Base-by-base conservation (phyloP, 202 grass and related monocot species). In the Alloteropsis angusta region DNA sequence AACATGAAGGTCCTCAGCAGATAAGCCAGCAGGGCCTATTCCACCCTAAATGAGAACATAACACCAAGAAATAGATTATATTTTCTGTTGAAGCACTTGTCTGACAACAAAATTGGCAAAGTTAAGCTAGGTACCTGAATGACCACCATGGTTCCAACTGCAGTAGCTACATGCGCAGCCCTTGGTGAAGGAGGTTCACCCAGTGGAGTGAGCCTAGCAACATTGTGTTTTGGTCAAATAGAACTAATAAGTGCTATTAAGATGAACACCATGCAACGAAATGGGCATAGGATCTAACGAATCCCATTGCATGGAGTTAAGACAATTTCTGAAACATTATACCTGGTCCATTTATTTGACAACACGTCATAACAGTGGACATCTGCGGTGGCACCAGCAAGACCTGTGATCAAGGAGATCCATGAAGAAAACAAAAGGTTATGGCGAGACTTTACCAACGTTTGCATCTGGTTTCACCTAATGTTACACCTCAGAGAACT, bases 71-170 rank as follows among this genome's bases (percentile, higher is more conserved):
- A 34, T 15, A 79, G 39, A 64, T 71, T 22, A 65, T 49, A 50
- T 25, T 73, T 48, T 5, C 0, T 66, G 28, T 43, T 79, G 25
- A 37, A 35, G 59, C 58, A 65, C 34, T 67, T 15, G 1, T 60
- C 52, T 67, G 15, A 66, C 2, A 45, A 67, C 9, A 50, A 74
- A 59, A 59, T 28, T 67, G 57, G 45, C 16, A n/a, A 12, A 37
- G n/a, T 34, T n/a, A 72, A 5, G 1, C 39, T 56, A 65, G 37
- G 53, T 89, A 93, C 92, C 92, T 99, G 96, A 87, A 99, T 96
- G 71, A 99, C 96, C 74, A 99, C 96, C 96, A 99, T 99, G 64
- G 96, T 99, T 60, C 96, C 96, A 81, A 99, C 96, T 80, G 96
- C 92, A 86, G 96, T 93, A 22, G 96, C 96, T 62, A 96, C 96